These are phyloP conservation scores for Leccinum rimulosum DNA, from an alignment of 768 basidiomycete species.

Conservation along the genomic window DNA sequence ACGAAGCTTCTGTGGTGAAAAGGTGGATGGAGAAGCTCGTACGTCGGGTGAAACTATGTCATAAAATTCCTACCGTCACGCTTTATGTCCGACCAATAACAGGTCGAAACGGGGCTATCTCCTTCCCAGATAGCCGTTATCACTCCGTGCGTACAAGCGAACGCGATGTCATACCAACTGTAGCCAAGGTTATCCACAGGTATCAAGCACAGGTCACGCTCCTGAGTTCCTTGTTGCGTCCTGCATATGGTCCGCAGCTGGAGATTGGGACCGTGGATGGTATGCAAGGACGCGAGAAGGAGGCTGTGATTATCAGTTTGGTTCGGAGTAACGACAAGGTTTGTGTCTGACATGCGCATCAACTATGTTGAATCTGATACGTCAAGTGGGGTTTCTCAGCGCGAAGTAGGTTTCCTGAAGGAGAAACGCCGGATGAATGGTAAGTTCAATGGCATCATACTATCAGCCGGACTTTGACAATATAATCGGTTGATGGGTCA, in stretches of 20 bases:
- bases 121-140: conserved; percentile 82
- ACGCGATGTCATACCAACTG: neutral
- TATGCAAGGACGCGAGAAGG: conserved; percentile 96
- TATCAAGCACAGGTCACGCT: conserved; percentile 95
- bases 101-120: conserved; percentile 61
- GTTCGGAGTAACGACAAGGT: conserved; percentile 90
- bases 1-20: conserved; percentile 85
- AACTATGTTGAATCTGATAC: conserved; percentile 1
- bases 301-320: conserved; percentile 88
- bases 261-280: conserved; percentile 97
- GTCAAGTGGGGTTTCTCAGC: conserved; percentile 35
- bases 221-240: conserved; percentile 72
- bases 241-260: conserved; percentile 60
- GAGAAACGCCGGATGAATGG: conserved; percentile 92
- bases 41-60: conserved; percentile 13
- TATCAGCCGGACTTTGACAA: neutral
- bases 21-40: conserved; percentile 83
- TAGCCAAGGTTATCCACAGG: conserved; percentile 24
- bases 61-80: too few relatives aligned
- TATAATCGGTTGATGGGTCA: neutral
- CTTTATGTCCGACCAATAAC: conserved; percentile 1
- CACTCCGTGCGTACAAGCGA: conserved; percentile 61
- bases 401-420: conserved; percentile 92
- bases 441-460: conserved; percentile 27
- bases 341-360: conserved; percentile 9